Evolutionary conservation across 192 early-diverging fungal species (phyloP).

Genomic region (Gonapodya prolifera): DNA sequence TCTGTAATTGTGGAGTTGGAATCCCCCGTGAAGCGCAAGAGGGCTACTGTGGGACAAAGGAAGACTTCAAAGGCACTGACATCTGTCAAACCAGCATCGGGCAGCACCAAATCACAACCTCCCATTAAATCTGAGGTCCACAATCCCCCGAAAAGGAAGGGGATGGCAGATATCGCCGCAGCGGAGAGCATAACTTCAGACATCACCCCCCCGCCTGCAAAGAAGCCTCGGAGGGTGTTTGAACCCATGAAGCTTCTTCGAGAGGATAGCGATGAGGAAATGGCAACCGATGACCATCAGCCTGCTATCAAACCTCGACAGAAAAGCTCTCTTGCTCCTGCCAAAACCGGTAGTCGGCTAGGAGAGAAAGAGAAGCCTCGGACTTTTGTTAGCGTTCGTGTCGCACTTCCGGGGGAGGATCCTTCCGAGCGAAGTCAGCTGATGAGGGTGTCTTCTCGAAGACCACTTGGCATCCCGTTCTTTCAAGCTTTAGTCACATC

Average conservation of each 20-base stretch:
- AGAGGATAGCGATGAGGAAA: not conserved
- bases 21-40: not conserved
- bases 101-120: not conserved
- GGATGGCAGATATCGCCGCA: not conserved
- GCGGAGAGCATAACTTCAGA: not conserved
- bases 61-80: not conserved
- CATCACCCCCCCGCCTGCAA: not conserved
- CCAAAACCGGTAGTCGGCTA: too few species aligned
- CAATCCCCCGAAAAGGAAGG: not conserved
- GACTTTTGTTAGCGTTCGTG: not conserved
- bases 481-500: not conserved
- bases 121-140: not conserved
- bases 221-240: not conserved
- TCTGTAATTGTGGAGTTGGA: not conserved
- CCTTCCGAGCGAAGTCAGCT: not conserved
- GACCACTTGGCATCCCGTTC: not conserved
- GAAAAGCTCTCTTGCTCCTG: not conserved
- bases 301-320: not conserved
- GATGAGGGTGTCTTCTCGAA: not conserved
- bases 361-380: too few species aligned
- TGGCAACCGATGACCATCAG: not conserved
- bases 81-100: not conserved
- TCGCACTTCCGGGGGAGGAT: not conserved
- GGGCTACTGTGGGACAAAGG: not conserved
- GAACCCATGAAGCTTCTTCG: not conserved